Evolutionary conservation across 768 basidiomycete genomes (phyloP).

Genomic region (Cystofilobasidium ferigula): DNA sequence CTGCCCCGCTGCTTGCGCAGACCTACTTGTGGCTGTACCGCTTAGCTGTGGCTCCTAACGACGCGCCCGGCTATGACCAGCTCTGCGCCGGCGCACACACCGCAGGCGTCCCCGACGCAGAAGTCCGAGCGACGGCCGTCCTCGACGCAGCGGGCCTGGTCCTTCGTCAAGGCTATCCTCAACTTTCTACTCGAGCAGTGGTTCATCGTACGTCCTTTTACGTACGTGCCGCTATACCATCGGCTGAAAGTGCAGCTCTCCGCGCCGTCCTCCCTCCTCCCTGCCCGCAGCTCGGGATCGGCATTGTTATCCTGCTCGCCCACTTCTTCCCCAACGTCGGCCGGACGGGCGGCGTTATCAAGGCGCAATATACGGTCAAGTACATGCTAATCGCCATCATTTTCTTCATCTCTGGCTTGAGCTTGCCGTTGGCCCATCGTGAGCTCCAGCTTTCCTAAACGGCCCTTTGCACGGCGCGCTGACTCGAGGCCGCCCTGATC

Average conservation of each 20-base stretch:
- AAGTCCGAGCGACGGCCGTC: background rate
- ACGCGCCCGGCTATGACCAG: background rate
- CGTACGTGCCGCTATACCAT: background rate
- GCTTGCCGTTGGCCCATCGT: constrained; percentile 29
- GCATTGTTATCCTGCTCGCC: constrained; percentile 27
- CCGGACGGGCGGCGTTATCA: constrained; percentile 30
- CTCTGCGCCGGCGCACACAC: background rate
- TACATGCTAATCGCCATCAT: constrained; percentile 32
- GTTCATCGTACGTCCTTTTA: background rate
- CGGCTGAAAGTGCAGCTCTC: background rate
- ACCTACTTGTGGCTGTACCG: too few relatives aligned
- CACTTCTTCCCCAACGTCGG: constrained; percentile 34
- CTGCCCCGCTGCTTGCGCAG: too few relatives aligned
- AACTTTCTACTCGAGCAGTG: constrained; percentile 18
- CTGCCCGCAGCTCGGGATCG: constrained; percentile 22
- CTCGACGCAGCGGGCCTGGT: background rate
- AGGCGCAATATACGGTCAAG: constrained; percentile 31
- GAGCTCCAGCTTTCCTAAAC: background rate
- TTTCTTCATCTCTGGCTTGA: constrained; percentile 32
- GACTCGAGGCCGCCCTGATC: too few relatives aligned
- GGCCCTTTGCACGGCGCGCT: background rate
- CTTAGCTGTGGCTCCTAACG: background rate
- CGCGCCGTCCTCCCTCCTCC: too few relatives aligned
- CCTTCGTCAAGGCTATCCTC: constrained; percentile 5
- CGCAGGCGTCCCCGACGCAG: too few relatives aligned